Base-by-base conservation (phyloP, 306 rosid species). In the Mimosa pudica region DNA sequence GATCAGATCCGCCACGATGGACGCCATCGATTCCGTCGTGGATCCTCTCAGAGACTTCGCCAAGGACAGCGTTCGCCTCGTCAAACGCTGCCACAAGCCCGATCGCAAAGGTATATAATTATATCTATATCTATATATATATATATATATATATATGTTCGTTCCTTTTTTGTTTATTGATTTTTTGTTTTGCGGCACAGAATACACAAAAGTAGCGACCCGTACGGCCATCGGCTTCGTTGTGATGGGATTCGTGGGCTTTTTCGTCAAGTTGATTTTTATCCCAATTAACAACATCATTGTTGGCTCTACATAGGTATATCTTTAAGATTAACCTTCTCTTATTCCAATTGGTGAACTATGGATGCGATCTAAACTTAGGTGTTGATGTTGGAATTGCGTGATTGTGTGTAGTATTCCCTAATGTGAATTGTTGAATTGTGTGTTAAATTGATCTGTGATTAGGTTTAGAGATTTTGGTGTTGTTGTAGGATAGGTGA, bases 221-320 rank as follows among this genome's bases (percentile, higher is more conserved):
- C 75, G 75, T 24, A 71, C 75, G 36, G 75, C 75, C 13, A 48
- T 71, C 48, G 75, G 75, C 32, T 71, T 71, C 61, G 75, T 71
- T 38, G 75, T 71, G 45, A 71, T 71, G 75, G 75, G 75, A 0
- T 71, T 71, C 14, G 75, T 71, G 13, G 75, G 75, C 13, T 71
- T 71, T 71, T 71, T 71, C 61, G 75, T 71, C 3, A 71, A 71
- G 75, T 48, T 71, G 75, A 71, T 71, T 71, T 71, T 71, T 45
- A 71, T 71, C 30, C 75, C 75, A 6, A 71, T 71, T 36, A 71
- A 48, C 44, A 71, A 71, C 61, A 71, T 71, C 16, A 71, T 71
- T 32, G 75, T 71, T 49, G 61, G 75, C 75, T 71, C 75, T 71
- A 30, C 24, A 24, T 71, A 71, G 75, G 60, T 71, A 48, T 47